phyloP scores from a whole-genome alignment of 495 filamentous ascomycete genomes.

The Clohesyomyces aquaticus region DNA sequence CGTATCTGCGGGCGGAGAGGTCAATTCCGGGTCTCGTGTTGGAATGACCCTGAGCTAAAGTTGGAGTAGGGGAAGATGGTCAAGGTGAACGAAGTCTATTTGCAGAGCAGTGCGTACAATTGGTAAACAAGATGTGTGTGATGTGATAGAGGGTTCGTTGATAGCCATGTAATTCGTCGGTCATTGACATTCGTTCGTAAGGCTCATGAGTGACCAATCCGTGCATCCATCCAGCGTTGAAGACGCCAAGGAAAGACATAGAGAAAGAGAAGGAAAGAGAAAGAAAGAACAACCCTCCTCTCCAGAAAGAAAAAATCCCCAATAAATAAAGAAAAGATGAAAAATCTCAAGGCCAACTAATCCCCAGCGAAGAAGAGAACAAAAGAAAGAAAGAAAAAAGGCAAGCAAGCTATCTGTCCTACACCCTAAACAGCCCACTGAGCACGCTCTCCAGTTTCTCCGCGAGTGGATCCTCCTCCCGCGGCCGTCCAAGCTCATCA shows the following conservation, averaged over 20 bases:
- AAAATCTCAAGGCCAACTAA: no score
- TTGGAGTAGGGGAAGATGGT: no score
- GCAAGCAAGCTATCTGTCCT: neutral
- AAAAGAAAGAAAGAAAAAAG: constrained; percentile 45
- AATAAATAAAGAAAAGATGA: no score
- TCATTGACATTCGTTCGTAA: neutral
- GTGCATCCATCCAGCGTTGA: neutral
- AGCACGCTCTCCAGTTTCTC: constrained; percentile 39
- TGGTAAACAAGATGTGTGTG: no score
- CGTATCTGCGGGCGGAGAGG: no score
- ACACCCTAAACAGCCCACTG: constrained; percentile 20
- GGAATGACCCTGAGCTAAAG: no score
- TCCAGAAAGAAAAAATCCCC: neutral
- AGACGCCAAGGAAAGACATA: neutral
- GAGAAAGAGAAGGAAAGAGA: neutral
- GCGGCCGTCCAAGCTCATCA: constrained; percentile 42
- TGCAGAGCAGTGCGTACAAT: no score
- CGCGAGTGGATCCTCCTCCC: constrained; percentile 40
- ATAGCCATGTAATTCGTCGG: neutral
- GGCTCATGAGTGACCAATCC: neutral
- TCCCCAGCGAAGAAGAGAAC: constrained; percentile 1
- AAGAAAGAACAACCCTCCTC: neutral
- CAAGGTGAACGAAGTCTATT: no score
- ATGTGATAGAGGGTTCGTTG: neutral
- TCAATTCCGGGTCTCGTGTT: no score